These are phyloP conservation scores for Aquilaria yunnanensis DNA, from an alignment of 345 rosid genomes.

Conservation along the genomic window DNA sequence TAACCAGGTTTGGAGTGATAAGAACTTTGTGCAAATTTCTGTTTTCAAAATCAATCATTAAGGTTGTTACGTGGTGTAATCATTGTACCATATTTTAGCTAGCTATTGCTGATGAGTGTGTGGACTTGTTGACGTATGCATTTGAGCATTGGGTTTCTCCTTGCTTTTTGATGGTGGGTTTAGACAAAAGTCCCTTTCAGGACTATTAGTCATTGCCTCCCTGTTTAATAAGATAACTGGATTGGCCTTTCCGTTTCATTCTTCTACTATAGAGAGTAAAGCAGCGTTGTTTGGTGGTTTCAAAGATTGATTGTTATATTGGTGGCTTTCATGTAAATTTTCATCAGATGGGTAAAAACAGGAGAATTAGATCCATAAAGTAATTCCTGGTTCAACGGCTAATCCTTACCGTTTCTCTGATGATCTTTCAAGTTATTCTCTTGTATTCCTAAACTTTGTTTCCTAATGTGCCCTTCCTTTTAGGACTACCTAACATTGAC, in stretches of 20 bases:
- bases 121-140: constrained; percentile 18
- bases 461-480: constrained; percentile 10
- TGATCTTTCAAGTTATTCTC: constrained; percentile 8
- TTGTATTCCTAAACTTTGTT: constrained; percentile 14
- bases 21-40: too few relatives aligned
- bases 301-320: constrained; percentile 18
- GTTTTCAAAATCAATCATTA: constrained; percentile 10
- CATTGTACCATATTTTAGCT: constrained; percentile 6
- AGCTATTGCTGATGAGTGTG: constrained; percentile 9
- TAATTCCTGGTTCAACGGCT: constrained; percentile 17
- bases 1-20: neutral
- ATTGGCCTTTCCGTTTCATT: constrained; percentile 22
- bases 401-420: constrained; percentile 12
- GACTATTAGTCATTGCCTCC: constrained; percentile 20
- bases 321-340: constrained; percentile 18
- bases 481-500: constrained; percentile 24
- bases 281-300: constrained; percentile 16
- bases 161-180: constrained; percentile 29
- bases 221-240: constrained; percentile 16
- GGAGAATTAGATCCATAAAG: constrained; percentile 14
- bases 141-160: constrained; percentile 20
- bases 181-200: constrained; percentile 23
- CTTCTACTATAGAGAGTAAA: constrained; percentile 13
- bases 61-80: constrained; percentile 7
- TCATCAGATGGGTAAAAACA: constrained; percentile 20